Evolutionary conservation across 2,329 filamentous ascomycete genomes (phyloP).

Genomic region (Akanthomyces lecanii): DNA sequence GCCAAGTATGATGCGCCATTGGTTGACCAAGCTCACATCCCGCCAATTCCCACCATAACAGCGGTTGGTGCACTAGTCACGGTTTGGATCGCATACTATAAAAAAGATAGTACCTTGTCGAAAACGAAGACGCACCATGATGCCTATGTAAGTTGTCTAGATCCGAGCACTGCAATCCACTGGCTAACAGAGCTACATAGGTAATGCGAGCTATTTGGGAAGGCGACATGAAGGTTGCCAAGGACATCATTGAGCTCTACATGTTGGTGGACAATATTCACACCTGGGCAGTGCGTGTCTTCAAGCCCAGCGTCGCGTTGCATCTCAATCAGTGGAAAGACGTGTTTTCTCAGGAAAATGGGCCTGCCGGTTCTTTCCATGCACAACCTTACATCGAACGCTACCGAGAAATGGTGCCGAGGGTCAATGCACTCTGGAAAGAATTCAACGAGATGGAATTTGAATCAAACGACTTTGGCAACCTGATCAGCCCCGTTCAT

Average conservation of each 20-base stretch:
- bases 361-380: background rate
- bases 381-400: background rate
- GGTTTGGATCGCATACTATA: conserved; percentile 21
- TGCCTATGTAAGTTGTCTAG: conserved; percentile 16
- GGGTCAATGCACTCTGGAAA: background rate
- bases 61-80: conserved; percentile 19
- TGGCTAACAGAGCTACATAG: conserved; percentile 10
- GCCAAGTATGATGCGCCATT: conserved; percentile 19
- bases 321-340: conserved; percentile 22
- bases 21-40: conserved; percentile 16
- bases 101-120: conserved; percentile 6
- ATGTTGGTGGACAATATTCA: conserved; percentile 24
- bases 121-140: background rate
- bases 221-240: conserved; percentile 17
- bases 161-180: background rate
- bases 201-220: conserved; percentile 22
- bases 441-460: background rate
- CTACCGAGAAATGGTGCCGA: background rate
- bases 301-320: conserved; percentile 19
- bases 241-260: conserved; percentile 18
- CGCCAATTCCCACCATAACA: conserved; percentile 20
- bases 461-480: background rate
- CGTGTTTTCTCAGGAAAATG: background rate
- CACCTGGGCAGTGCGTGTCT: conserved; percentile 22
- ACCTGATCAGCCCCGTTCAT: background rate